phyloP scores from a whole-genome alignment of 2,329 filamentous ascomycete species.

The Trichoderma oligosporum region DNA sequence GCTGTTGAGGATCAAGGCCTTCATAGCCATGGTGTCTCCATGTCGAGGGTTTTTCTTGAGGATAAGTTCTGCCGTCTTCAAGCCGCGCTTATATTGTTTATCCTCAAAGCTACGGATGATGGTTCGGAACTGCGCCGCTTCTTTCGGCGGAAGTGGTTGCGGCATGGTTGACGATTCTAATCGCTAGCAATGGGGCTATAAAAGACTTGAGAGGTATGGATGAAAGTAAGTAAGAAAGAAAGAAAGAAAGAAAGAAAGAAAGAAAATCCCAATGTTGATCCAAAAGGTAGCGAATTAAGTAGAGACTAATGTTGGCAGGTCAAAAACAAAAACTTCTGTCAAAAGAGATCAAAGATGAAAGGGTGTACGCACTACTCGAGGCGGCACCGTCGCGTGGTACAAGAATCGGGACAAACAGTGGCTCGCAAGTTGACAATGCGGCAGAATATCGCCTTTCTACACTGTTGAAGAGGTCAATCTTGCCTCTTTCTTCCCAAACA shows the following conservation, averaged over 20 bases:
- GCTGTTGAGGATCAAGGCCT: constrained; percentile 91
- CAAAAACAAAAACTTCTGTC: too few species aligned
- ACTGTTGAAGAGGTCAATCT: not conserved
- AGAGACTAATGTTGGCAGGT: not conserved
- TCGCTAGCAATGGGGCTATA: not conserved
- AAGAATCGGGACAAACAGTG: not conserved
- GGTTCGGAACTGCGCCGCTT: constrained; percentile 88
- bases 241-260: too few species aligned
- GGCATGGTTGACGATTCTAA: constrained; percentile 56
- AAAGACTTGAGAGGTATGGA: not conserved
- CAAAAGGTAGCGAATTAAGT: not conserved
- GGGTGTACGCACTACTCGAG: not conserved
- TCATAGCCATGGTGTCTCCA: constrained; percentile 99
- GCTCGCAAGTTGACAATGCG: constrained; percentile 3
- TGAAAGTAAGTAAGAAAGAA: not conserved
- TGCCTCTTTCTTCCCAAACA: constrained; percentile 1
- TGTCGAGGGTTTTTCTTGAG: constrained; percentile 91
- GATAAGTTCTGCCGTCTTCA: constrained; percentile 95
- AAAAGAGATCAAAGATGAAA: not conserved
- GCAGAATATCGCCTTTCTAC: not conserved
- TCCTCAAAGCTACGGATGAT: constrained; percentile 95
- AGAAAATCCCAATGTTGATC: not conserved
- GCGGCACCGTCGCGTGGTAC: constrained; percentile 4
- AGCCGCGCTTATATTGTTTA: constrained; percentile 92
- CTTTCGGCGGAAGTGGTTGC: constrained; percentile 76